Evolutionary conservation across 257 asterid genomes (phyloP).

Genomic region (Solanum medicagineum): DNA sequence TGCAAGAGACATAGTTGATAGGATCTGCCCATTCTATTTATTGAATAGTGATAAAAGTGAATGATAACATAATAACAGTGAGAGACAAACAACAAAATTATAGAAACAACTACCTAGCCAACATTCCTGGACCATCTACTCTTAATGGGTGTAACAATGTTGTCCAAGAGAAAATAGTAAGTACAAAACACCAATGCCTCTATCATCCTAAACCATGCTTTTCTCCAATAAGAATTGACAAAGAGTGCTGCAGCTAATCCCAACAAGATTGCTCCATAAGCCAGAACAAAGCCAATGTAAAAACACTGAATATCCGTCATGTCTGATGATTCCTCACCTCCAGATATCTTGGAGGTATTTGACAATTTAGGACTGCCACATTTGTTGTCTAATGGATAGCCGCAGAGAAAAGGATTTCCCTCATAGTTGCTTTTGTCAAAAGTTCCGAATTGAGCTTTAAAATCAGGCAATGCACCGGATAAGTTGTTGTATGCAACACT

Average conservation of each 20-base stretch:
- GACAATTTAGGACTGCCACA: background rate
- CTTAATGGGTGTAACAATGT: background rate
- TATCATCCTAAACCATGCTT: background rate
- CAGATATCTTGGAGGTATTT: background rate
- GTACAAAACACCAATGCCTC: background rate
- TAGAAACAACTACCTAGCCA: background rate
- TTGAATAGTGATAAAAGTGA: too few relatives aligned
- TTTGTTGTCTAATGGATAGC: background rate
- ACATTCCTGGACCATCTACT: background rate
- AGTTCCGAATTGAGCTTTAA: background rate
- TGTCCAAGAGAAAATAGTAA: background rate
- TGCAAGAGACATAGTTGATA: too few relatives aligned
- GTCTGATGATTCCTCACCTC: background rate
- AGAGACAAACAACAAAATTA: too few relatives aligned
- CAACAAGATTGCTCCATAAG: background rate
- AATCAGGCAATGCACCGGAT: background rate
- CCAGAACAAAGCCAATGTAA: background rate
- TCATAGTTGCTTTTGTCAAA: background rate
- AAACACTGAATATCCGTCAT: background rate
- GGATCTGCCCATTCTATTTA: too few relatives aligned
- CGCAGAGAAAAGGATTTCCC: slow-evolving; percentile 1
- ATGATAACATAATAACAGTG: background rate
- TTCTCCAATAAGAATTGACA: background rate
- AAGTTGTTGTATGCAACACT: background rate
- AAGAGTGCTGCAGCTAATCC: background rate